These are phyloP conservation scores for Rhododendron ferrugineum DNA, from an alignment of 148 eudicot species.

Conservation along the genomic window DNA sequence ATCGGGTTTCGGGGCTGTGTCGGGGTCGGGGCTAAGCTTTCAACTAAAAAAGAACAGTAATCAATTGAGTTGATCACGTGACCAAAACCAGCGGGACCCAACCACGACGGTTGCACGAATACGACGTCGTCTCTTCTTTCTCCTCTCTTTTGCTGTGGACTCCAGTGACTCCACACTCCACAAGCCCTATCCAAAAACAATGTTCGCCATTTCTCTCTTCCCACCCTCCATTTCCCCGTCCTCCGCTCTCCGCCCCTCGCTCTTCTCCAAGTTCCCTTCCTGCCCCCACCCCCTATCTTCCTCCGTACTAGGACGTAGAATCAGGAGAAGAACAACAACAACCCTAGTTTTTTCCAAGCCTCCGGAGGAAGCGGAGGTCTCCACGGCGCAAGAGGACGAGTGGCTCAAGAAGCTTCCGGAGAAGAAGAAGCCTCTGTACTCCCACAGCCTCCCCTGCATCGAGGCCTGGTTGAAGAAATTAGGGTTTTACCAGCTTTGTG, in stretches of 20 bases:
- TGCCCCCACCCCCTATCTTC: not conserved
- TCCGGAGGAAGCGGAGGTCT: slow-evolving; percentile 29
- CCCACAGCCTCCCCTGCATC: slow-evolving; percentile 83
- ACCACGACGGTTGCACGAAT: not conserved
- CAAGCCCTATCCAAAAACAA: not conserved
- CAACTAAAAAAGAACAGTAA: too few species aligned
- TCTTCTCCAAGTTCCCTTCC: not conserved
- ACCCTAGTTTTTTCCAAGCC: slow-evolving; percentile 21
- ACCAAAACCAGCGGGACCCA: not conserved
- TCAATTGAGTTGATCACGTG: not conserved
- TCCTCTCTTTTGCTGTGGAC: not conserved
- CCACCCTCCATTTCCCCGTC: not conserved
- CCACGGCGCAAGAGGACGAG: slow-evolving; percentile 36
- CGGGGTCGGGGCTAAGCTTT: too few species aligned
- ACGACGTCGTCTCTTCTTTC: not conserved
- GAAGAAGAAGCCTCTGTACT: slow-evolving; percentile 77
- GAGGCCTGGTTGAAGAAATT: slow-evolving; percentile 73
- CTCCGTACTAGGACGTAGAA: not conserved
- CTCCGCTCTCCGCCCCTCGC: not conserved
- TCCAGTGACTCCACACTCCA: not conserved
- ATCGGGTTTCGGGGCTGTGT: too few species aligned
- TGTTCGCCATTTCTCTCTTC: not conserved
- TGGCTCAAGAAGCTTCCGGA: slow-evolving; percentile 79
- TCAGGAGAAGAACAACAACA: slow-evolving; percentile 25
- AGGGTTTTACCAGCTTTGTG: slow-evolving; percentile 49